A percentile compares a stretch with the other conserved stretches of the same genome.
Conservation (phyloP, 2,329 filamentous ascomycete species). For the Rutstroemia sp. region DNA sequence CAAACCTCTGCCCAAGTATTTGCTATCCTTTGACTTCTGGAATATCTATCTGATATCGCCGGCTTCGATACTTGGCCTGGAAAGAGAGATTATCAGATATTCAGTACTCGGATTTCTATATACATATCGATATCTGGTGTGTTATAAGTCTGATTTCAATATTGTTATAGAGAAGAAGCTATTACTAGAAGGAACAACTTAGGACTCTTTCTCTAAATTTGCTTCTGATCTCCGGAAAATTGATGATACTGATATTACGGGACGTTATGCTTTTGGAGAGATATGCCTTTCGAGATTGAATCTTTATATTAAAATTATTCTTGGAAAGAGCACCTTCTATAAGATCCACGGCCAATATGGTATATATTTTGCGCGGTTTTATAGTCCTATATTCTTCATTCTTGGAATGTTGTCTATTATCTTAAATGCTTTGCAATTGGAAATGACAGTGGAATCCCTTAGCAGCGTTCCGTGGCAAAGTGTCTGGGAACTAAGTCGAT, state of each 20-base stretch:
- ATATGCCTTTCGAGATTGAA: slow-evolving; percentile 14
- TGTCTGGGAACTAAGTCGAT: background rate
- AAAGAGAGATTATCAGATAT: background rate
- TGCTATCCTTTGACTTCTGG: slow-evolving; percentile 26
- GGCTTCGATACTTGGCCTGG: background rate
- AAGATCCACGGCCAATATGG: slow-evolving; percentile 21
- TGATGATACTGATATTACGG: background rate
- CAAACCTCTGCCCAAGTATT: slow-evolving; percentile 27
- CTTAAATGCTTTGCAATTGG: slow-evolving; percentile 22
- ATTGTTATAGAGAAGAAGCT: slow-evolving; percentile 20
- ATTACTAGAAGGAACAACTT: background rate
- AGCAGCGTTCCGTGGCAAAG: background rate
- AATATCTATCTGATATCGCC: slow-evolving; percentile 12
- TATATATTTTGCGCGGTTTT: slow-evolving; percentile 21
- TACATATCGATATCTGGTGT: slow-evolving; percentile 28
- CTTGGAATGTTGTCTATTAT: slow-evolving; percentile 20
- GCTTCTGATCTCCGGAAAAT: background rate
- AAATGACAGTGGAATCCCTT: slow-evolving; percentile 11
- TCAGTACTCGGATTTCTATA: slow-evolving; percentile 27
- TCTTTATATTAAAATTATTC: slow-evolving; percentile 21
- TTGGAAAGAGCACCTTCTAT: slow-evolving; percentile 21
- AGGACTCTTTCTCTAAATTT: background rate
- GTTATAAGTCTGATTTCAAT: slow-evolving; percentile 29
- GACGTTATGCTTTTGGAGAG: slow-evolving; percentile 7
- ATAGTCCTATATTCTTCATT: slow-evolving; percentile 21